phyloP scores from a whole-genome alignment of 2,329 filamentous ascomycete genomes.

The Fusarium nodosum region DNA sequence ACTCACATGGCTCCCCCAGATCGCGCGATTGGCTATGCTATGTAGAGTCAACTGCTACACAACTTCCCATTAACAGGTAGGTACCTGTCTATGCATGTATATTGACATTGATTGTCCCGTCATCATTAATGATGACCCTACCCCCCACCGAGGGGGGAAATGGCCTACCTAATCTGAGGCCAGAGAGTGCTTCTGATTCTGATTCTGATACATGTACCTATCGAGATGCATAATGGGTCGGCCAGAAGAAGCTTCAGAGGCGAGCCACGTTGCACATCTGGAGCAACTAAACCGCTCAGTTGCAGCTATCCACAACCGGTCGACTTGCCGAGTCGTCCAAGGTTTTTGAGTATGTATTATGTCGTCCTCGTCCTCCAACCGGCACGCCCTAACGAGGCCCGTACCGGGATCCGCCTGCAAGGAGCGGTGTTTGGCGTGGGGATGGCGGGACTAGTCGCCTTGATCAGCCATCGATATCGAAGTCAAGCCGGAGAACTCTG shows the following conservation, averaged over 20 bases:
- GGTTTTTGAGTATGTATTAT: conserved; percentile 24
- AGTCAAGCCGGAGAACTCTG: conserved; percentile 22
- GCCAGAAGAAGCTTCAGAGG: conserved; percentile 49
- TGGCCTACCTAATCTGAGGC: conserved; percentile 44
- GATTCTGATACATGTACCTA: background rate
- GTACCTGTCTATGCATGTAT: conserved; percentile 8
- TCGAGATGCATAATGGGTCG: conserved; percentile 50
- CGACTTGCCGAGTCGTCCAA: conserved; percentile 40
- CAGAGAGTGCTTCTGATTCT: conserved; percentile 43
- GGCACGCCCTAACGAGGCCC: conserved; percentile 36
- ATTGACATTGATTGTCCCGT: conserved; percentile 37
- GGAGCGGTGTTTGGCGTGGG: conserved; percentile 36
- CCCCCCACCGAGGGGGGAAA: conserved; percentile 36
- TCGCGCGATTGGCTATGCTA: background rate
- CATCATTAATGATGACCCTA: conserved; percentile 33
- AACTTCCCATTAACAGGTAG: conserved; percentile 1
- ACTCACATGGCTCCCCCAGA: background rate
- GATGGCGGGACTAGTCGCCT: conserved; percentile 35
- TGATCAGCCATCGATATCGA: conserved; percentile 18
- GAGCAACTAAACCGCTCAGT: conserved; percentile 51
- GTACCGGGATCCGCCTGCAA: conserved; percentile 42
- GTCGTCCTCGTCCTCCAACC: conserved; percentile 21
- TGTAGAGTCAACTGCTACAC: background rate
- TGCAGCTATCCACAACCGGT: conserved; percentile 42
- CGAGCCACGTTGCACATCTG: conserved; percentile 56